Percentiles rank a stretch among this genome's conserved stretches.
Conservation (phyloP, 1,284 basidiomycete species). For the Sporisorium sorghi region DNA sequence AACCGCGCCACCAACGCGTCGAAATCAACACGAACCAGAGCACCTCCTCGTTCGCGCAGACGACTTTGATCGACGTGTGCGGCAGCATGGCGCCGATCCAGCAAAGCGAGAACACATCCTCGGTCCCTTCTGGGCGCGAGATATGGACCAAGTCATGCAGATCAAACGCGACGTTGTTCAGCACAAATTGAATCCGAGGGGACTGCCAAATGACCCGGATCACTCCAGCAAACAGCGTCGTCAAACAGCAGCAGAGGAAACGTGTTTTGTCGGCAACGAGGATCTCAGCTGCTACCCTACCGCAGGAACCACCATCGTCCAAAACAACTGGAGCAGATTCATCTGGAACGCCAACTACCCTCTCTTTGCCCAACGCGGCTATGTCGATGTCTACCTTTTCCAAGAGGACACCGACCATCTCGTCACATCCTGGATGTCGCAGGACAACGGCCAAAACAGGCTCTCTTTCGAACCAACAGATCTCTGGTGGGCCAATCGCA, state of each 20-base stretch:
- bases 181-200: conserved; percentile 9
- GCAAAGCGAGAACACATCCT: conserved; percentile 34
- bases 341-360: conserved; percentile 65
- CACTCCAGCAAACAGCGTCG: conserved; percentile 27
- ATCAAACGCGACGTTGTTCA: conserved; percentile 34
- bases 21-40: conserved; percentile 36
- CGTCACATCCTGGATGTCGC: conserved; percentile 54
- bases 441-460: conserved; percentile 53
- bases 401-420: conserved; percentile 56
- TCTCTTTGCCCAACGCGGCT: conserved; percentile 53
- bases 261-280: conserved; percentile 59
- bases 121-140: conserved; percentile 51
- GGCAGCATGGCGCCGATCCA: conserved; percentile 6
- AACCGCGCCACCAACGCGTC: conserved; percentile 37
- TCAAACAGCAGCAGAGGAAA: conserved; percentile 51
- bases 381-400: conserved; percentile 64
- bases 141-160: conserved; percentile 32
- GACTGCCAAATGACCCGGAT: not conserved
- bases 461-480: conserved; percentile 58
- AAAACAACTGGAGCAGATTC: conserved; percentile 56
- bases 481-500: conserved; percentile 55
- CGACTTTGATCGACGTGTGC: conserved; percentile 23
- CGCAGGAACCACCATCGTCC: conserved; percentile 39
- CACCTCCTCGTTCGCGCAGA: conserved; percentile 23
- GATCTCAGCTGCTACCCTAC: conserved; percentile 63